Evolutionary conservation across 106 monocot species (phyloP), one percentile per base, ranked within the genome.

Genomic region (Triglochin maritima): DNA sequence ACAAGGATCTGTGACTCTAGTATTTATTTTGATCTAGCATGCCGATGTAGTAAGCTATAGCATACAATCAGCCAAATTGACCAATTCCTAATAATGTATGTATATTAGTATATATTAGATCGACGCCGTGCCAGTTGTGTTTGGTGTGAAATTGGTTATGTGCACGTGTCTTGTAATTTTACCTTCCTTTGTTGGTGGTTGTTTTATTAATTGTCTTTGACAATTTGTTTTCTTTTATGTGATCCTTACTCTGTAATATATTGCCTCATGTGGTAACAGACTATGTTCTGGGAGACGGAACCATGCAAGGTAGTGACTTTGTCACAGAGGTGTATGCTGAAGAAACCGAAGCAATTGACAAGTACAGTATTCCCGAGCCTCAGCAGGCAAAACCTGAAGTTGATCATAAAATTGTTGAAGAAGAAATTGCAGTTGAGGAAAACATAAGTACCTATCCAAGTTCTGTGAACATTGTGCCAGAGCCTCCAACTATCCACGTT

Each of bases 361-460:
- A 74, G n/a, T 89, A 82, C 58, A 70, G 66, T 59, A 65, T 84
- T 50, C 69, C 79, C 16, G 86, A 84, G 43, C 74, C 64, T 49
- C 69, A 51, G 15, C 81, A 73, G 51, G 69, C 84, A 59, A 46
- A 77, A 68, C 57, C 79, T 6, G 76, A 84, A 13, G 10, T 63
- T 17, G 69, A 78, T 53, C 64, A 78, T 50, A 29, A 29, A 29
- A 76, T 44, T 56, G 57, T 59, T 41, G 84, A 84, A 42, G 81
- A 84, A 50, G 81, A 86, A 77, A 54, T 70, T 72, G 57, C 50
- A 56, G 59, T 59, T 13, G 81, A 81, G 54, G 86, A 84, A 60
- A 72, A 67, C 57, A 48, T 64, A 65, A 59, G 63, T 72, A 74
- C 77, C 64, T 72, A 70, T 75, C 57, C 68, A 72, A 79, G 57